Percentiles rank a stretch among this genome's conserved stretches.
These are phyloP conservation scores for Plasmodium adleri DNA, from an alignment of 169 alveolate species.

Conservation along the genomic window DNA sequence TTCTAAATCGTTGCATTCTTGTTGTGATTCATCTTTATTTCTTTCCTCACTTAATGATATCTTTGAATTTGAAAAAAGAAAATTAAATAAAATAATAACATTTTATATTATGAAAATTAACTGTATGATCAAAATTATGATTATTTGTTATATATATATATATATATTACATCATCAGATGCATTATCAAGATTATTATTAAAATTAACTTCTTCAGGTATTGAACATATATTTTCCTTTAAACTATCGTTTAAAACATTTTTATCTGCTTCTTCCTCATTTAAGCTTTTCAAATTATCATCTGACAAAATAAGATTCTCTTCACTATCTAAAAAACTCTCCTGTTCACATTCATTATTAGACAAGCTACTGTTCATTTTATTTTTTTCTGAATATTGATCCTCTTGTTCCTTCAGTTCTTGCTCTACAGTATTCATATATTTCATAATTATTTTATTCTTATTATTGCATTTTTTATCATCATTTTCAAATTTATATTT, in stretches of 20 bases:
- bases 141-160: neutral
- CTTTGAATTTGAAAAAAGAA: constrained; percentile 1
- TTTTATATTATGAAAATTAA: too few relatives aligned
- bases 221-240: neutral
- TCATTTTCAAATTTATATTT: constrained; percentile 22
- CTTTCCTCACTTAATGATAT: neutral
- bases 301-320: constrained; percentile 40
- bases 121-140: too few relatives aligned
- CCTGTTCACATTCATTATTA: constrained; percentile 13
- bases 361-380: constrained; percentile 21
- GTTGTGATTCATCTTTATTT: neutral
- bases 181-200: constrained; percentile 7
- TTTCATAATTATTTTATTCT: constrained; percentile 36
- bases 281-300: constrained; percentile 1
- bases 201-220: neutral
- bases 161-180: constrained; percentile 24
- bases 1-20: neutral
- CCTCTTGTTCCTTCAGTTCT: constrained; percentile 32
- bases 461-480: constrained; percentile 16
- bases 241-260: neutral
- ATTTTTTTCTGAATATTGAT: neutral
- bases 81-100: neutral
- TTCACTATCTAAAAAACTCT: constrained; percentile 48
- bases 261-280: neutral
- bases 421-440: constrained; percentile 33